Conservation (phyloP, 108 stramenopile species). For the Parmales sp. region DNA sequence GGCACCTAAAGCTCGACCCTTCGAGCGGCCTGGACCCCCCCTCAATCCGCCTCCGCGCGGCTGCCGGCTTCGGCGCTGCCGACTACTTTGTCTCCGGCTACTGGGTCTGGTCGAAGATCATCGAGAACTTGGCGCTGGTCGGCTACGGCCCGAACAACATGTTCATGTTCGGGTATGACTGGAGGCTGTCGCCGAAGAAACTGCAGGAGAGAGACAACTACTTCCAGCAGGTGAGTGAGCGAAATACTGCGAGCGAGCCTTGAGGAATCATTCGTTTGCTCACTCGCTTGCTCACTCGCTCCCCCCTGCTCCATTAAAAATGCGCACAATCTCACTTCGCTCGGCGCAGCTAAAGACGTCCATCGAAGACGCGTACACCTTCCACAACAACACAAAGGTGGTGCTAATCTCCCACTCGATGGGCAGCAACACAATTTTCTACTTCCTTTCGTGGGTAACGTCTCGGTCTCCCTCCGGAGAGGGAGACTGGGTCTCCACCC, state of each 20-base stretch:
- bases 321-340: no score
- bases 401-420: slow-evolving; percentile 69
- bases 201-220: slow-evolving; percentile 75
- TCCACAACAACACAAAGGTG: slow-evolving; percentile 50
- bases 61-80: slow-evolving; percentile 70
- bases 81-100: slow-evolving; percentile 71
- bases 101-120: slow-evolving; percentile 57
- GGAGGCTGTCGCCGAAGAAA: slow-evolving; percentile 59
- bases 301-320: no score
- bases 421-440: slow-evolving; percentile 54
- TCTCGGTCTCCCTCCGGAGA: slow-evolving; percentile 36
- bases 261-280: no score
- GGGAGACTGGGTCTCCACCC: slow-evolving; percentile 67
- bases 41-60: slow-evolving; percentile 51
- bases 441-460: slow-evolving; percentile 76
- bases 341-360: slow-evolving; percentile 3
- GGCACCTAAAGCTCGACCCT: slow-evolving; percentile 66
- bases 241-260: no score
- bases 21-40: slow-evolving; percentile 63
- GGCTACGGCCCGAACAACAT: slow-evolving; percentile 67
- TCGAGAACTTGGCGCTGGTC: slow-evolving; percentile 63
- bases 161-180: slow-evolving; percentile 78
- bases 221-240: slow-evolving; percentile 68
- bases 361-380: slow-evolving; percentile 59
- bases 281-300: no score